Evolutionary conservation across 2,329 filamentous ascomycete species (phyloP).

Genomic region (Cercospora sesami): DNA sequence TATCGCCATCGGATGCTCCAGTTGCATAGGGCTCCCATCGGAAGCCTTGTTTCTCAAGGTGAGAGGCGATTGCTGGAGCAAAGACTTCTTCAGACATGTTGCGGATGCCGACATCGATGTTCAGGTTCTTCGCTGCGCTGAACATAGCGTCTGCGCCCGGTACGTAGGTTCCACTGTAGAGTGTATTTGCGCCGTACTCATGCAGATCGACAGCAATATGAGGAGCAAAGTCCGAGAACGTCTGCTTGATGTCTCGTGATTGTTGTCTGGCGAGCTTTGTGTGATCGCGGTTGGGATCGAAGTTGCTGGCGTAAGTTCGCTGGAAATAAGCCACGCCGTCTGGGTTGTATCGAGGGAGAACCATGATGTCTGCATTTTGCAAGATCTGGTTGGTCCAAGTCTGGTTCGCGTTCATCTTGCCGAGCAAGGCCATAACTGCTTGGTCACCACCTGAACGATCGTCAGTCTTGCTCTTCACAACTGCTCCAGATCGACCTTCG

Average conservation of each 20-base stretch:
- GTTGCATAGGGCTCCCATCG: constrained; percentile 42
- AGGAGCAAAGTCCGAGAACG: constrained; percentile 37
- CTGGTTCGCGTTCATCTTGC: constrained; percentile 39
- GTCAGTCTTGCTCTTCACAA: not conserved
- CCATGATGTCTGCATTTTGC: constrained; percentile 38
- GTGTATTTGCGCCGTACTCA: constrained; percentile 37
- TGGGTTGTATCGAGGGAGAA: constrained; percentile 42
- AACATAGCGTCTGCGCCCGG: constrained; percentile 42
- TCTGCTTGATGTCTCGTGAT: constrained; percentile 40
- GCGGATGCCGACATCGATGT: constrained; percentile 40
- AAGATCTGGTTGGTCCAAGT: constrained; percentile 38
- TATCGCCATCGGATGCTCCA: constrained; percentile 24
- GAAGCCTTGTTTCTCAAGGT: constrained; percentile 34
- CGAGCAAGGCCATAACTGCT: constrained; percentile 40
- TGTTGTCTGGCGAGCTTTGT: constrained; percentile 41
- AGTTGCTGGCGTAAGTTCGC: constrained; percentile 40
- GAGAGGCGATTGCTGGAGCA: constrained; percentile 37
- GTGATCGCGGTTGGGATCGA: constrained; percentile 43
- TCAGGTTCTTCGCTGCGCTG: constrained; percentile 42
- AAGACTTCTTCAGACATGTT: constrained; percentile 40
- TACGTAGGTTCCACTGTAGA: constrained; percentile 36
- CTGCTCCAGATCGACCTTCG: not conserved
- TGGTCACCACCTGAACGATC: constrained; percentile 36
- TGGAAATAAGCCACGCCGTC: constrained; percentile 43
- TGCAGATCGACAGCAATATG: constrained; percentile 43